phyloP scores from a whole-genome alignment of 257 asterid genomes.

The Rubia yunnanensis region DNA sequence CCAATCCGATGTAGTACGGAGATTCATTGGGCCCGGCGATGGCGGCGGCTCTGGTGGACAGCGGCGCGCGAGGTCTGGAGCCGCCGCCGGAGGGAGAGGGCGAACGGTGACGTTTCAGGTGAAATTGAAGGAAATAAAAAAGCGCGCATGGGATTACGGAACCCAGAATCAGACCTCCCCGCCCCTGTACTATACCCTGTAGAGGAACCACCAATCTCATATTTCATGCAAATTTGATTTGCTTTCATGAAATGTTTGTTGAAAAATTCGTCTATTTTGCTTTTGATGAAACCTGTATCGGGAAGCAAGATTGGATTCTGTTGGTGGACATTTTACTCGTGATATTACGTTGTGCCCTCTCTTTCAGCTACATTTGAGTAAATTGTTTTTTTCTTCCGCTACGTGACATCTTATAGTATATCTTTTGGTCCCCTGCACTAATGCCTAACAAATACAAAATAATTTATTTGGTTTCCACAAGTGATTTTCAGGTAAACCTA shows the following conservation, averaged over 20 bases:
- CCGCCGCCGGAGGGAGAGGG: slow-evolving; percentile 40
- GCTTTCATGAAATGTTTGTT: slow-evolving; percentile 15
- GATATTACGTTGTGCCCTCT: too few species aligned
- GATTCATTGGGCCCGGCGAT: slow-evolving; percentile 62
- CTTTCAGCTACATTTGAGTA: too few species aligned
- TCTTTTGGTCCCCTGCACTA: too few species aligned
- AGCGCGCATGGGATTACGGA: slow-evolving; percentile 86
- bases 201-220: slow-evolving; percentile 92
- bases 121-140: slow-evolving; percentile 73
- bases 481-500: too few species aligned
- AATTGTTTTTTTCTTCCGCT: too few species aligned
- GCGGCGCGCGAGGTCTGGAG: slow-evolving; percentile 38
- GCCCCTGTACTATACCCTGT: slow-evolving; percentile 89
- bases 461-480: too few species aligned
- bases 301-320: slow-evolving; percentile 36
- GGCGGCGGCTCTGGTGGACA: slow-evolving; percentile 52
- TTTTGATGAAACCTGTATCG: not conserved
- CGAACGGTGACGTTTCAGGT: slow-evolving; percentile 78
- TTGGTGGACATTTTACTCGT: not conserved
- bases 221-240: slow-evolving; percentile 18
- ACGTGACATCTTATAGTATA: too few species aligned
- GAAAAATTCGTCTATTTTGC: not conserved
- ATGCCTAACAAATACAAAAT: too few species aligned
- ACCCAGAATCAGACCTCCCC: slow-evolving; percentile 81
- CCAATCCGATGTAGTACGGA: slow-evolving; percentile 86